Evolutionary conservation across 148 eudicot species (phyloP).

Genomic region (Nyssa sinensis): DNA sequence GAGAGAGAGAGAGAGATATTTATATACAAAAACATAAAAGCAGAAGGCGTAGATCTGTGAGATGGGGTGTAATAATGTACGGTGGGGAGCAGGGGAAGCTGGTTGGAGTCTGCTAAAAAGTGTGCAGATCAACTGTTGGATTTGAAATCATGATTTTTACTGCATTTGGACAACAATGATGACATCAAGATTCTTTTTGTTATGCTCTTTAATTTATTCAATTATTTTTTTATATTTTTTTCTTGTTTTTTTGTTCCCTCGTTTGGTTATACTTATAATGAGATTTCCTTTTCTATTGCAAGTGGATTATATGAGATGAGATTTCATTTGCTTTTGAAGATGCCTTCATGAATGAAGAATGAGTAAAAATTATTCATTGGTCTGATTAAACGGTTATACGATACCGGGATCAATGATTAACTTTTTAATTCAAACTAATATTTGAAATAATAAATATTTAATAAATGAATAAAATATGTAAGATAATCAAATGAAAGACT

Average conservation of each 20-base stretch:
- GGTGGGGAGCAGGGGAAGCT: slow-evolving; percentile 3
- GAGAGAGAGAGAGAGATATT: slow-evolving; percentile 12
- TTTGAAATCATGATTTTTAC: slow-evolving; percentile 8
- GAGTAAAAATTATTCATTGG: too few species aligned
- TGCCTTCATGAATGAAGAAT: slow-evolving; percentile 11
- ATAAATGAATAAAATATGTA: too few species aligned
- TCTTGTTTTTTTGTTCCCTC: not conserved
- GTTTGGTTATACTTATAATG: slow-evolving; percentile 6
- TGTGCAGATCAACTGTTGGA: slow-evolving; percentile 18
- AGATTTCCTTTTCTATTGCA: not conserved
- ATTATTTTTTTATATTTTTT: not conserved
- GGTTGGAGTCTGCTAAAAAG: slow-evolving; percentile 14
- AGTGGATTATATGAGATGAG: not conserved
- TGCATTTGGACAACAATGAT: slow-evolving; percentile 23
- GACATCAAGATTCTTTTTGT: slow-evolving; percentile 13
- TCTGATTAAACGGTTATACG: too few species aligned
- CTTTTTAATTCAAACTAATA: too few species aligned
- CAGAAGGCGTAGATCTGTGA: slow-evolving; percentile 20
- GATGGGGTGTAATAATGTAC: slow-evolving; percentile 17
- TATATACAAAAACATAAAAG: slow-evolving; percentile 7
- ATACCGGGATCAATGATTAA: too few species aligned
- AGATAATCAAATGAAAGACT: too few species aligned
- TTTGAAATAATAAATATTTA: too few species aligned
- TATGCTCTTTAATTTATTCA: not conserved
- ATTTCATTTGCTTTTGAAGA: slow-evolving; percentile 7